Conservation (phyloP, 768 basidiomycete species). For the Lepiota venenata region DNA sequence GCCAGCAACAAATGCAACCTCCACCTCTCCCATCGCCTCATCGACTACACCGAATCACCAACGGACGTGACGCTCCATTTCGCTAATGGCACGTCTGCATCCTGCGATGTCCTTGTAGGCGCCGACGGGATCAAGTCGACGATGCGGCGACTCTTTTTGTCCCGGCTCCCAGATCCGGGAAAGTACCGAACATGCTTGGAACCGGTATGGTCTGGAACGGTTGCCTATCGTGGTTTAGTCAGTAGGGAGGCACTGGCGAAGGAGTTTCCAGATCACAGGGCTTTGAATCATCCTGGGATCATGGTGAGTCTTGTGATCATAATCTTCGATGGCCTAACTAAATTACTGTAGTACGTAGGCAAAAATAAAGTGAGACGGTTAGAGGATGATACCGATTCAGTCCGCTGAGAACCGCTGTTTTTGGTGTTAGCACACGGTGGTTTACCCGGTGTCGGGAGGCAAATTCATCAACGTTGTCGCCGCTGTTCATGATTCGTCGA, state of each 20-base stretch:
- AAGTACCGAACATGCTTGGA: slow-evolving; percentile 18
- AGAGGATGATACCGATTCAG: background rate
- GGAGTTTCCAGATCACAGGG: slow-evolving; percentile 20
- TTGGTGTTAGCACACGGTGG: slow-evolving; percentile 36
- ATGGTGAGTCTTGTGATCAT: slow-evolving; percentile 6
- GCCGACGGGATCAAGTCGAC: slow-evolving; percentile 20
- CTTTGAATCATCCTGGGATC: slow-evolving; percentile 16
- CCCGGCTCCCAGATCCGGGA: background rate
- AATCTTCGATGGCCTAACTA: background rate
- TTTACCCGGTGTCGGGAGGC: slow-evolving; percentile 47
- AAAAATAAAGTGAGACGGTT: slow-evolving; percentile 17
- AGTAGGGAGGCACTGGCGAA: slow-evolving; percentile 20
- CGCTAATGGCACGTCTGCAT: slow-evolving; percentile 20
- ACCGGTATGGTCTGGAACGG: slow-evolving; percentile 33
- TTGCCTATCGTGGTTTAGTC: slow-evolving; percentile 32
- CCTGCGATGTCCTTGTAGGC: slow-evolving; percentile 34
- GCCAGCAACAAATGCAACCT: slow-evolving; percentile 27
- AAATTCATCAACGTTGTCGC: slow-evolving; percentile 45
- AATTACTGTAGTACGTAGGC: slow-evolving; percentile 16
- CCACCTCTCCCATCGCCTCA: slow-evolving; percentile 46
- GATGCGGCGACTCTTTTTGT: slow-evolving; percentile 14
- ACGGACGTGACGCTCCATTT: slow-evolving; percentile 22
- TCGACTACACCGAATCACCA: slow-evolving; percentile 37
- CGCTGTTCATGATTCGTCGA: slow-evolving; percentile 21
- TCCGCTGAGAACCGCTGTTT: background rate